phyloP scores from a whole-genome alignment of 441 rosid species.

The Pelargonium australe region DNA sequence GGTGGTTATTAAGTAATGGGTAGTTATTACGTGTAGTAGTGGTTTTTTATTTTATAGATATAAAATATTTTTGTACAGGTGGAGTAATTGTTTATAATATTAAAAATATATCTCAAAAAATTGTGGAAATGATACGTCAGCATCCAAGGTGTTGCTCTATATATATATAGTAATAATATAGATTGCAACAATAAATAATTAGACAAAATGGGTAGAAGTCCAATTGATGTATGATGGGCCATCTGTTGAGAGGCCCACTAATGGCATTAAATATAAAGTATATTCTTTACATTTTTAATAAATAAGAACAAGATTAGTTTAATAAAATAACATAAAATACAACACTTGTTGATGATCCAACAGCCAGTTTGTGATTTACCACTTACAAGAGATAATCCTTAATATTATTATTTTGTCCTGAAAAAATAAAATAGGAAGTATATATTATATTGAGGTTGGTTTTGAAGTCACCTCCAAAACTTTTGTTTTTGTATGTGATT shows the following conservation, averaged over 20 bases:
- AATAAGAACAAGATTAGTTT: neutral
- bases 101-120: too few species aligned
- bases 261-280: neutral
- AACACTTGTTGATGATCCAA: conserved; percentile 2
- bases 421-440: too few species aligned
- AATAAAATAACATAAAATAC: neutral
- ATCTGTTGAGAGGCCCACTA: neutral
- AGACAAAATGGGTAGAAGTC: neutral
- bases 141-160: too few species aligned
- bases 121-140: too few species aligned
- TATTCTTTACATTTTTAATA: neutral
- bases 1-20: too few species aligned
- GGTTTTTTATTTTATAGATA: too few species aligned
- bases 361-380: conserved; percentile 1
- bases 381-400: neutral
- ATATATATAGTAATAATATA: too few species aligned
- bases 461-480: neutral
- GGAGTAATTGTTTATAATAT: too few species aligned
- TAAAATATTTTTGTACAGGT: too few species aligned
- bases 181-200: too few species aligned
- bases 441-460: neutral
- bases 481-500: neutral
- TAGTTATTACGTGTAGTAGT: too few species aligned
- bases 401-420: too few species aligned
- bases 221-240: neutral